These are phyloP conservation scores for Insectozyma bohioensis DNA, from an alignment of 1,139 yeast species.

Conservation along the genomic window DNA sequence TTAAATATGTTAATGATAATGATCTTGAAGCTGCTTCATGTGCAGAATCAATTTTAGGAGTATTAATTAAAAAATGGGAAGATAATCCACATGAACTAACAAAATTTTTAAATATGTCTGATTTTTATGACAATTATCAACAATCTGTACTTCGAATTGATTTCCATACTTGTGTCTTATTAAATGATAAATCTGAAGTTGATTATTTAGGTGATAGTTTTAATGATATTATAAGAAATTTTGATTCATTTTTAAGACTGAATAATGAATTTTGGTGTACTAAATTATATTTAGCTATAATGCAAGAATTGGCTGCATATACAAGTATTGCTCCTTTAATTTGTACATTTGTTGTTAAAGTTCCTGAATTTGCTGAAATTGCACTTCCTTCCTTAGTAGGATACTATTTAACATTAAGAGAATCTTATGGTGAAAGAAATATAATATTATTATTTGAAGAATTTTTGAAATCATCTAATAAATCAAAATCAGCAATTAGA, in stretches of 20 bases:
- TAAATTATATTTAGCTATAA: conserved; percentile 30
- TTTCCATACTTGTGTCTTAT: conserved; percentile 31
- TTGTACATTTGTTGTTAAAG: conserved; percentile 24
- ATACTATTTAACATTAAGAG: conserved; percentile 19
- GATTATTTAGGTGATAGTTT: conserved; percentile 17
- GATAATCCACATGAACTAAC: conserved; percentile 16
- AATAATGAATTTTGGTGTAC: conserved; percentile 28
- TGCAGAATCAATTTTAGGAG: conserved; percentile 41
- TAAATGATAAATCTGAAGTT: conserved; percentile 24
- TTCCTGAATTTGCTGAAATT: conserved; percentile 21
- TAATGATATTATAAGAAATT: conserved; percentile 14
- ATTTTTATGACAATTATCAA: conserved; percentile 14
- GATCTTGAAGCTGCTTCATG: conserved; percentile 22
- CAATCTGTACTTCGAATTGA: conserved; percentile 30
- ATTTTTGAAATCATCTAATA: conserved; percentile 11
- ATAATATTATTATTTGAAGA: conserved; percentile 14
- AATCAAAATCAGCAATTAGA: conserved; percentile 19
- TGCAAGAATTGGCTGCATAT: conserved; percentile 28
- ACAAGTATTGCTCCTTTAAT: conserved; percentile 26
- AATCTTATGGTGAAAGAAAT: conserved; percentile 14
- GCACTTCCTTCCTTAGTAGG: conserved; percentile 27
- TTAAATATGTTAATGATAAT: conserved; percentile 10
- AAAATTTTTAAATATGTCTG: conserved; percentile 20
- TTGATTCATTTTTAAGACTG: conserved; percentile 8
- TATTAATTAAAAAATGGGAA: conserved; percentile 25